phyloP scores from a whole-genome alignment of 345 rosid species.

The Citrus australasica region DNA sequence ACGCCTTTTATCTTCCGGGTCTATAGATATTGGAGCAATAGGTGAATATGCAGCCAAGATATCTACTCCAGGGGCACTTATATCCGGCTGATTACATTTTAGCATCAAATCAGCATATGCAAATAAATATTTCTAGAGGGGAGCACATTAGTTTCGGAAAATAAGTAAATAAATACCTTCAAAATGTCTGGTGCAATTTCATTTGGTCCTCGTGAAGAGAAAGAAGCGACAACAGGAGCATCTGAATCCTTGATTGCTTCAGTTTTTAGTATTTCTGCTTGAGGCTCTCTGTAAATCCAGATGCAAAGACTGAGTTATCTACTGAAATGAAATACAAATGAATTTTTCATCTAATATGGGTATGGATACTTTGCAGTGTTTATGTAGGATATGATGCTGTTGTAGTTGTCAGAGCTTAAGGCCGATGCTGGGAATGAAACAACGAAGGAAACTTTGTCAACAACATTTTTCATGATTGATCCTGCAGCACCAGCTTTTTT shows the following conservation, averaged over 20 bases:
- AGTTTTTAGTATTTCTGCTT: constrained; percentile 27
- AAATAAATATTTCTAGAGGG: too few relatives aligned
- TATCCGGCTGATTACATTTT: constrained; percentile 36
- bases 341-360: not conserved
- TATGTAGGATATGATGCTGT: constrained; percentile 21
- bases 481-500: constrained; percentile 32
- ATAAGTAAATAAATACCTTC: not conserved
- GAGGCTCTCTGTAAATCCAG: constrained; percentile 1
- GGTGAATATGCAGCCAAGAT: constrained; percentile 43
- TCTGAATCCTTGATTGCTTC: constrained; percentile 18
- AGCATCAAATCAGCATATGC: not conserved
- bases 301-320: not conserved
- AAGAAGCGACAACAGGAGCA: constrained; percentile 32
- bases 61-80: constrained; percentile 44
- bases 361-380: constrained; percentile 29
- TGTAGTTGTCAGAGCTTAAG: not conserved
- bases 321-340: not conserved
- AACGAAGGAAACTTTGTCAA: not conserved
- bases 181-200: constrained; percentile 17
- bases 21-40: constrained; percentile 12
- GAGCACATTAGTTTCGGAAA: not conserved
- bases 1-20: constrained; percentile 14
- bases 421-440: constrained; percentile 27
- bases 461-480: constrained; percentile 2
- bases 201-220: constrained; percentile 50